phyloP scores from a whole-genome alignment of 2,329 filamentous ascomycete species.

The Nectriaceae sp. region DNA sequence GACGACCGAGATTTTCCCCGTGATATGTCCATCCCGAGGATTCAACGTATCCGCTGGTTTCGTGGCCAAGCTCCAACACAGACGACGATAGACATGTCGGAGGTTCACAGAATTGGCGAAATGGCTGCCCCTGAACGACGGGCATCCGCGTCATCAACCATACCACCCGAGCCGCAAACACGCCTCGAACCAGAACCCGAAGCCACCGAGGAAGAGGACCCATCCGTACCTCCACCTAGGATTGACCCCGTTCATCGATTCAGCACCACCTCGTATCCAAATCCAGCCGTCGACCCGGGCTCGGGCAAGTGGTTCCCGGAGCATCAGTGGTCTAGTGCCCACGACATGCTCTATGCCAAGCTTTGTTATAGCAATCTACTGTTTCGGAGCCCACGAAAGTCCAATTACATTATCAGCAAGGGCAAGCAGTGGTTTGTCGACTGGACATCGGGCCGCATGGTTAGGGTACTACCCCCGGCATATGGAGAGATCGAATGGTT shows the following conservation, averaged over 20 bases:
- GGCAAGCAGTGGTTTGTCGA: constrained; percentile 62
- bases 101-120: constrained; percentile 21
- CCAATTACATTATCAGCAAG: constrained; percentile 57
- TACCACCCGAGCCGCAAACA: constrained; percentile 22
- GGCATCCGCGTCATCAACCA: constrained; percentile 13
- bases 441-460: constrained; percentile 58
- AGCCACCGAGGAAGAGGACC: constrained; percentile 19
- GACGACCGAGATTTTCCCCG: constrained; percentile 69
- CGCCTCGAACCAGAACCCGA: constrained; percentile 23
- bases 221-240: constrained; percentile 27
- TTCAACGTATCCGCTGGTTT: constrained; percentile 54
- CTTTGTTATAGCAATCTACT: constrained; percentile 61
- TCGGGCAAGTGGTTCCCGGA: constrained; percentile 59
- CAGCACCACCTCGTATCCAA: constrained; percentile 47
- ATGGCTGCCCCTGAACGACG: constrained; percentile 24
- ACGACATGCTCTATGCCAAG: constrained; percentile 62
- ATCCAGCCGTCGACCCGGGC: constrained; percentile 47
- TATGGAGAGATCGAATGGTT: constrained; percentile 55
- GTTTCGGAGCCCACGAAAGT: constrained; percentile 58
- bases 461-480: constrained; percentile 53
- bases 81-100: constrained; percentile 27
- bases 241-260: constrained; percentile 39
- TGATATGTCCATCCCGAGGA: constrained; percentile 63
- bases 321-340: constrained; percentile 55
- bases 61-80: constrained; percentile 39